Conservation (phyloP, 768 basidiomycete species). For the Tylopilus balloui region DNA sequence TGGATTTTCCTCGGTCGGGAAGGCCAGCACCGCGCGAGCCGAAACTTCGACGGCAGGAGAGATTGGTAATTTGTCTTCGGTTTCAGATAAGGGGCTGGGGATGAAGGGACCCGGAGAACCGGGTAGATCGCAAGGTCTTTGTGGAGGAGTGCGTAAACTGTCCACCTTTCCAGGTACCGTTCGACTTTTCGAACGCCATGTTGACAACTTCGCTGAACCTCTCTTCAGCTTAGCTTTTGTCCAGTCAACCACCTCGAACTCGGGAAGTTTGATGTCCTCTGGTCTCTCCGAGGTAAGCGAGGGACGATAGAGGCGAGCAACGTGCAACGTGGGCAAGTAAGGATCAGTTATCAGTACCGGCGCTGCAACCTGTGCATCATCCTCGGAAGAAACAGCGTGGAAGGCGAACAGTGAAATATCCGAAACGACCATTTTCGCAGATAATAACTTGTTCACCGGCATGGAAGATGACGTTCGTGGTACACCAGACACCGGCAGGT, state of each 20-base stretch:
- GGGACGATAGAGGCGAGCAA: conserved; percentile 41
- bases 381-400: conserved; percentile 20
- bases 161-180: conserved; percentile 15
- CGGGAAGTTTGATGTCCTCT: conserved; percentile 39
- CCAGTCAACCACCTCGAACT: conserved; percentile 62
- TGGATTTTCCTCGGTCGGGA: conserved; percentile 1
- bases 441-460: conserved; percentile 3
- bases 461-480: conserved; percentile 1
- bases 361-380: conserved; percentile 36
- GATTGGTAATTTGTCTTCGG: conserved; percentile 7
- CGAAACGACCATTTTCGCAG: conserved; percentile 21
- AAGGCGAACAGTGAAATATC: conserved; percentile 62
- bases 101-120: conserved; percentile 18
- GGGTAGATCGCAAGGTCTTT: conserved; percentile 12
- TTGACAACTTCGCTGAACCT: conserved; percentile 50
- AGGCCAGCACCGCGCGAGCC: conserved; percentile 3
- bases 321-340: conserved; percentile 58
- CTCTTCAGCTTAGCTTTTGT: conserved; percentile 39
- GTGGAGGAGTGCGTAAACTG: conserved; percentile 19
- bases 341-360: conserved; percentile 76
- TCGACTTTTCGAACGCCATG: conserved; percentile 53
- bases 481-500: neutral
- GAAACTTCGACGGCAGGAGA: conserved; percentile 21
- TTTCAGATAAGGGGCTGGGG: conserved; percentile 15
- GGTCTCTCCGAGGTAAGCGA: conserved; percentile 21